Base-by-base conservation (phyloP, 139 green algal species). In the Picochlorum sp. region DNA sequence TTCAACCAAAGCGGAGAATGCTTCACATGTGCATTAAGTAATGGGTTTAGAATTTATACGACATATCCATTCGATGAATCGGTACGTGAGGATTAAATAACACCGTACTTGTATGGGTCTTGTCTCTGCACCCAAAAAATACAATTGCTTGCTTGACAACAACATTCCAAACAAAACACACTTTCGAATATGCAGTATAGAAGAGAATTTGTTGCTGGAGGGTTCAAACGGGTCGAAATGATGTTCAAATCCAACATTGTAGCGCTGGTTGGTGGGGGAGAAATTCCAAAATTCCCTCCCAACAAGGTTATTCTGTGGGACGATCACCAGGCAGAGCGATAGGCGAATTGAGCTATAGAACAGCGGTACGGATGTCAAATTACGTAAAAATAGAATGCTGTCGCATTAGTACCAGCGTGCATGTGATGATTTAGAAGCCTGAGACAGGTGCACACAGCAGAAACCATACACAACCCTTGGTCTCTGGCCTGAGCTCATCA, bases 281-380 rank as follows among this genome's bases (percentile, higher is more conserved):
- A 75, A 0, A 69, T 65, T 4, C 89, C 94, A 6, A 79, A 79
- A 28, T 97, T 32, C 20, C 82, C 88, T 0, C 83, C 88, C 3
- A 95, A 81, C 64, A 95, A 95, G 81, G 88, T 96, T 6, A 98
- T 98, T 85, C 95, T 99, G 3, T 98, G 90, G 87, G 93, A 99
- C 71, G 94, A 97, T 73, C 84, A 95, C 58, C 87, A 96, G 67
- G 76, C 9, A 80, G 90, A 5, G 92, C 85, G 65, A 95, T 98
- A 26, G 94, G 92, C 7, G 94, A 99, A 77, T 84, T 99, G 9
- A 84, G 63, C 30, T 98, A 98, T 68, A 67, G 85, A 2, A 97
- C 82, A 61, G 79, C 89, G 68, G 88, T 96, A 4, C 81, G 87
- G 78, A 82, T 0, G 92, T 99, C 50, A 71, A 79, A 38, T 67